Evolutionary conservation across 1,139 yeast genomes (phyloP), one percentile per base, ranked within the genome.

Genomic region (Kurtzmaniella quercitrusa): DNA sequence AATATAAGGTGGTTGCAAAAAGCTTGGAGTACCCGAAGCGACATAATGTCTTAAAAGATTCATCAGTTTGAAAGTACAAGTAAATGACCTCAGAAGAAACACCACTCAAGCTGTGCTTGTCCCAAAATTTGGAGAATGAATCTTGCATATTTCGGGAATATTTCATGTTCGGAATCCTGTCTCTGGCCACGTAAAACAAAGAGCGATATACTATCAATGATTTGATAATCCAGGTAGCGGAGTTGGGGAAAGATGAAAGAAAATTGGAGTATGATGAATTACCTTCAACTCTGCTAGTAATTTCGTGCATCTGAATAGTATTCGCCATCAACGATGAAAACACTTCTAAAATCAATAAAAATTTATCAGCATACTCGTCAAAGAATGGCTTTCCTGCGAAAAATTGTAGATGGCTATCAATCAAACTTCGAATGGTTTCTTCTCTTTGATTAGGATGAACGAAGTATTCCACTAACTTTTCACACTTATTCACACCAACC

Each of bases 301-400:
- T 73, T 54, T 82, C 89, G 41, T 69, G 59, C 75, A 80, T 73
- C 40, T 76, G 70, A 25, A 82, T 70, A 0, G 85, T 79, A 49
- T 81, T 75, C 48, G 81, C 82, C 53, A 82, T 61, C 44, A 75
- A 41, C 27, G 57, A 39, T 38, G 69, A 52, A 51, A 64, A 40
- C 47, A 19, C 38, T 12, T 36, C 17, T 25, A 36, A 19, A 12
- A n/a, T 21, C 3, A 19, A 21, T 8, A 36, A 11, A 19, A 19
- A 21, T 15, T 21, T 21, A 19, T 36, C 25, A 37, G 38, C 14
- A 41, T 34, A 25, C 29, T 33, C 25, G 18, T 27, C 16, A 37
- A 39, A 19, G 18, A 34, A 23, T 37, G 39, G 38, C 42, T 36
- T 25, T 34, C 45, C 18, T 37, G 27, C 19, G 38, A 25, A 14